Base-by-base conservation (phyloP, 78 protist species). In the Dictyostelium capitatum region DNA sequence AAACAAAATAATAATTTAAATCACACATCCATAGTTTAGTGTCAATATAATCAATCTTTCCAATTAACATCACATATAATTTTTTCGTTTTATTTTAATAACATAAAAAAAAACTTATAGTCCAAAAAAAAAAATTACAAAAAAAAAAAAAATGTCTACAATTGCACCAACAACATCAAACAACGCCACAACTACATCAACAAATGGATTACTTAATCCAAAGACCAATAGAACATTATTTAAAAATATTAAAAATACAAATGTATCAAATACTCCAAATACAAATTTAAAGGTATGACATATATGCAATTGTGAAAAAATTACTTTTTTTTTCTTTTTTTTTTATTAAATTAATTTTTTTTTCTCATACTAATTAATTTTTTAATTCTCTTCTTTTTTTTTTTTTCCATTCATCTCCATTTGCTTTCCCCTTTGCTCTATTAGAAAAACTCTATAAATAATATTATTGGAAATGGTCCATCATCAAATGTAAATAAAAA, bases 211-310 rank as follows among this genome's bases (percentile, higher is more conserved):
- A 4, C 37, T 25, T 30, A 65, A 65, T 30, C 37, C 37, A 65
- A 65, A 65, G 30, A 65, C 73, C 37, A 65, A 65, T 28, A 65
- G 73, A 65, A 30, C 73, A 25, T 32, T 65, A 65, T 65, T 65
- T 23, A 30, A 23, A 23, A 65, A 65, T 30, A 65, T 65, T 30
- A 65, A 65, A 30, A 65, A 65, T 65, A 12, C 56, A 14, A 65
- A 23, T 65, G 5, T 30, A 30, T 32, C 46, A 65, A 65, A 65
- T 30, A 15, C 69, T 23, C 73, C 73, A 65, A 65, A 65, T 65
- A 30, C 43, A 9, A 25, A 4, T 62, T 62, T 62, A 51, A 51
- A 51, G 15, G 56, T 51, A 37, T 37, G 43, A 37, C 43, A 37
- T 37, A 37, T n/a, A n/a, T n/a, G n/a, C n/a, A n/a, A n/a, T n/a